Conservation (phyloP, 352 stramenopile genomes). For the Phytopythium ostracodes region DNA sequence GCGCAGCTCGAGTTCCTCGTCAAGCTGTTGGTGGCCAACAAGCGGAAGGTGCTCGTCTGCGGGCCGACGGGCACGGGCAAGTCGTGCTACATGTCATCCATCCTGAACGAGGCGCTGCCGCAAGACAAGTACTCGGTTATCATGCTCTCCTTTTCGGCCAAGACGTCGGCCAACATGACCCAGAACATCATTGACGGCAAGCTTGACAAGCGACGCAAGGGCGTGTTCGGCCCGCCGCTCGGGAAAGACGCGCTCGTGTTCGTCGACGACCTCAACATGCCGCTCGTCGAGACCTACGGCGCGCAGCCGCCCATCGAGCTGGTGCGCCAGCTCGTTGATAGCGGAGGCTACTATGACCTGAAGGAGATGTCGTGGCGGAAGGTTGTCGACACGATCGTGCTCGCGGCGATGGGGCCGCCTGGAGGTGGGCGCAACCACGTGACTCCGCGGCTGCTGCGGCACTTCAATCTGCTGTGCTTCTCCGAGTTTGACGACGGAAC, state of each 20-base stretch:
- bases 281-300: constrained; percentile 92
- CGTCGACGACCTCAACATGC: constrained; percentile 96
- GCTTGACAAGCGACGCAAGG: constrained; percentile 91
- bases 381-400: constrained; percentile 88
- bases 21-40: constrained; percentile 73
- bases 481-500: constrained; percentile 93
- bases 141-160: constrained; percentile 90
- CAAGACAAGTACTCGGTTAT: constrained; percentile 84
- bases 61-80: constrained; percentile 93
- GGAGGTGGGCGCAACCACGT: constrained; percentile 89
- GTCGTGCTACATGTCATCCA: constrained; percentile 86
- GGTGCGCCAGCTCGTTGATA: constrained; percentile 89
- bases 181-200: constrained; percentile 96
- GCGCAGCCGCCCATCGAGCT: constrained; percentile 92
- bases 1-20: constrained; percentile 89
- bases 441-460: constrained; percentile 87
- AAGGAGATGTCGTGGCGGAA: constrained; percentile 92
- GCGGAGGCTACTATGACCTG: constrained; percentile 90
- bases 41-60: constrained; percentile 87
- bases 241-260: constrained; percentile 88
- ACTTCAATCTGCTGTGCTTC: constrained; percentile 94
- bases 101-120: constrained; percentile 78
- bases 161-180: constrained; percentile 93
- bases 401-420: constrained; percentile 90
- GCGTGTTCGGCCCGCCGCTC: constrained; percentile 88